Evolutionary conservation across 306 rosid genomes (phyloP).

Genomic region (Castanea sativa): DNA sequence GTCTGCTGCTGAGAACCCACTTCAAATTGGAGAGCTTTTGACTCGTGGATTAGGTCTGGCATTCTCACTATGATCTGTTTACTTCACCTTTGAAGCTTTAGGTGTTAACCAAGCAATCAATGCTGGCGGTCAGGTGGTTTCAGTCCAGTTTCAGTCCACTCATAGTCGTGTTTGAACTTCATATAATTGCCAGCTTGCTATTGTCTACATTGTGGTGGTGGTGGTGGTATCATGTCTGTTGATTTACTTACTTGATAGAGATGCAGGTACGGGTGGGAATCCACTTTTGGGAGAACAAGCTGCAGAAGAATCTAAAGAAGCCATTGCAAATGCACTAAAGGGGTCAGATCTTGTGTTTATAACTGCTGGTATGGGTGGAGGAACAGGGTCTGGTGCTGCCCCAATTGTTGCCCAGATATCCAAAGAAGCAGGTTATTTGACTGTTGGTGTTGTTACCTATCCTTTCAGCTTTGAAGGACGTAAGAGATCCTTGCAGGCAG

Average conservation of each 20-base stretch:
- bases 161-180: not conserved
- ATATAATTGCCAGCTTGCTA: not conserved
- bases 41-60: conserved; percentile 97
- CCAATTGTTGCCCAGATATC: conserved; percentile 96
- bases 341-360: conserved; percentile 97
- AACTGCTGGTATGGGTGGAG: conserved; percentile 99
- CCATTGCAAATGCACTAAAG: conserved; percentile 77
- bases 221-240: conserved; percentile 3
- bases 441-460: conserved; percentile 96
- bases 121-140: not conserved
- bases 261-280: conserved; percentile 99
- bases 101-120: not conserved
- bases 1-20: conserved; percentile 82
- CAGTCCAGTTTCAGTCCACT: not conserved
- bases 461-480: conserved; percentile 98
- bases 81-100: not conserved
- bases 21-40: conserved; percentile 94
- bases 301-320: conserved; percentile 93
- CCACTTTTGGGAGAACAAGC: conserved; percentile 98
- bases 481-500: conserved; percentile 94
- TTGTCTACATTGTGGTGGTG: not conserved
- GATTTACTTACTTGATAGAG: conserved; percentile 37
- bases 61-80: conserved; percentile 8
- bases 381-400: conserved; percentile 99
- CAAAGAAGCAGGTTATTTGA: conserved; percentile 92